These are phyloP conservation scores for Nymphaea thermarum DNA, from an alignment of 164 flowering plant genomes.

Conservation along the genomic window DNA sequence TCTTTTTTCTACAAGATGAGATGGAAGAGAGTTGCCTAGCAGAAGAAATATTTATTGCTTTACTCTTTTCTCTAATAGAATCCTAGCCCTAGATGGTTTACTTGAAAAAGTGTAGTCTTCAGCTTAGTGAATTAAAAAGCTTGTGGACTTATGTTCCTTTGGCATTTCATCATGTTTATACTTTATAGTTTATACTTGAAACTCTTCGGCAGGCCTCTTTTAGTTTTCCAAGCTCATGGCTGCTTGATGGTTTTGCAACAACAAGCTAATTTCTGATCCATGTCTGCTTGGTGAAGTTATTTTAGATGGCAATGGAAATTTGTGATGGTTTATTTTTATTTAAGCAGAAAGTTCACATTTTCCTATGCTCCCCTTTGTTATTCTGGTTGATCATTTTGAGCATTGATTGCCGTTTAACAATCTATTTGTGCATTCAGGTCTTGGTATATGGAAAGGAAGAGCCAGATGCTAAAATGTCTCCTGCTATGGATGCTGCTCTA, in stretches of 20 bases:
- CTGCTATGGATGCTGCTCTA: conserved; percentile 84
- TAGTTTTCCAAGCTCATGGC: background rate
- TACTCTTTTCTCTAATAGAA: no score
- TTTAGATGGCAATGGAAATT: background rate
- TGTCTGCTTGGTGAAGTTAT: background rate
- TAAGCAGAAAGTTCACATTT: background rate
- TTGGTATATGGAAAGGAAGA: conserved; percentile 83
- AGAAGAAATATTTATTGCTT: no score
- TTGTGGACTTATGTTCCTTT: no score
- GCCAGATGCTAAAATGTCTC: conserved; percentile 61
- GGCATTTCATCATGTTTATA: no score
- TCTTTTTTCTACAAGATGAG: no score
- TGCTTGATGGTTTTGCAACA: background rate
- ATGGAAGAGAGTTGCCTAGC: no score
- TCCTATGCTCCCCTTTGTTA: background rate
- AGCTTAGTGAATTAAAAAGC: no score
- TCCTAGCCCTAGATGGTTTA: no score
- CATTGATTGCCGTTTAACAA: background rate
- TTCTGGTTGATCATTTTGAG: no score
- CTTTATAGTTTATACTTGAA: no score
- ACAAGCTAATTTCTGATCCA: background rate
- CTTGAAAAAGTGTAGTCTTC: no score
- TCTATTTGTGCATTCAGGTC: conserved; percentile 31
- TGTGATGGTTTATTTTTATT: background rate
- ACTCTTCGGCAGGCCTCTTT: no score